Base-by-base conservation (phyloP, 1,284 basidiomycete species). In the Tilletia indica region DNA sequence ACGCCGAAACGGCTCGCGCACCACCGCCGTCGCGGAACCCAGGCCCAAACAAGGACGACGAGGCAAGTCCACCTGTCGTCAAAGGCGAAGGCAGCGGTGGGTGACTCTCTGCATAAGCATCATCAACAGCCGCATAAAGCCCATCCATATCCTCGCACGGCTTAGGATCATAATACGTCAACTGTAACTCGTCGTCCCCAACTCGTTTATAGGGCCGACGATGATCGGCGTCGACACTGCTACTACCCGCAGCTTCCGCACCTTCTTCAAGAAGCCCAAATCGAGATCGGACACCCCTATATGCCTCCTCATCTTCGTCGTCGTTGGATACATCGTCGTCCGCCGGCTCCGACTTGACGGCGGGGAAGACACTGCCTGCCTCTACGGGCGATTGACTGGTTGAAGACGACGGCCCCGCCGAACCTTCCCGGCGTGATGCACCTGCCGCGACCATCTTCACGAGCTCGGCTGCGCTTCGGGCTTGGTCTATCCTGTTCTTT, bases 81-180 rank as follows among this genome's bases (percentile, higher is more conserved):
- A n/a, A 14, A 14, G 25, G 36, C 16, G 38, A 64, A 5, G 61
- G 61, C n/a, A 64, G 36, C 31, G 38, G 31, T 9, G 61, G 31
- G 38, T 64, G 31, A 8, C 12, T 64, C 25, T 64, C 61, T 4
- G 36, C 61, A 36, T 64, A 64, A 19, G 31, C 19, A 36, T 64
- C 61, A 16, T 64, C 61, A 58, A 34, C 56, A 31, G 56, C 56
- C 5, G 56, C 21, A 25, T 58, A 58, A 19, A 58, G 25, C n/a
- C 21, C 34, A 25, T 58, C 56, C 56, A 58, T 58, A 36, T 64
- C 38, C 36, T 64, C 61, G 36, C 61, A 64, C 61, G 61, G 61
- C 34, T 38, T 64, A 9, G 61, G 34, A 16, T 64, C 61, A 36
- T 39, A 64, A 21, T 64, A 64, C 34, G 61, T 64, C 25, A 64